A percentile compares a stretch with the other conserved stretches of the same genome.
Evolutionary conservation across 1,284 basidiomycete genomes (phyloP).

Genomic region (Xerocomus minutiporus): DNA sequence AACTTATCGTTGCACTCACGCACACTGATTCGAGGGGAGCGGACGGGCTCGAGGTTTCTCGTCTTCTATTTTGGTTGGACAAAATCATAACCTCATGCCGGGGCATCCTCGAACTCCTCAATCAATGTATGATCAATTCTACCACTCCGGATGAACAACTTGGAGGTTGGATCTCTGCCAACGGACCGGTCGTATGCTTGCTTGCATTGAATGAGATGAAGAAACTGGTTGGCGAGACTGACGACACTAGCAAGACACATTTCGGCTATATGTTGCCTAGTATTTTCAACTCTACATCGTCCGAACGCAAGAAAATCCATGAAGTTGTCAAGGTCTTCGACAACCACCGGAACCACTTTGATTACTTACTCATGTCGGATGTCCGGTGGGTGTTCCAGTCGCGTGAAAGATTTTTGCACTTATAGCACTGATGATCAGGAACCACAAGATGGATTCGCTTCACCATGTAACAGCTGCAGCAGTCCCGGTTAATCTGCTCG

Average conservation of each 20-base stretch:
- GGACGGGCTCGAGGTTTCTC: not conserved
- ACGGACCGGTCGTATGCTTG: not conserved
- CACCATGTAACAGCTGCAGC: not conserved
- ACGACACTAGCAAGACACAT: no score
- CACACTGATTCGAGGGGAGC: not conserved
- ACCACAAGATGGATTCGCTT: not conserved
- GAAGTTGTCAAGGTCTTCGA: not conserved
- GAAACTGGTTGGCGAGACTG: not conserved
- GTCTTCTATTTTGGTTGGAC: not conserved
- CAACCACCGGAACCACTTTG: not conserved
- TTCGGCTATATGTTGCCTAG: not conserved
- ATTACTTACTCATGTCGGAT: not conserved
- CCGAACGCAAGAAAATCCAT: not conserved
- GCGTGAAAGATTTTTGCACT: not conserved
- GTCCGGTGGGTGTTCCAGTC: not conserved
- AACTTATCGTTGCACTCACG: not conserved
- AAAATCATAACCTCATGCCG: not conserved
- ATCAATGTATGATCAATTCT: not conserved
- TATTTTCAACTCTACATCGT: not conserved
- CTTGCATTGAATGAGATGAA: not conserved
- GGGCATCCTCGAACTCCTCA: not conserved
- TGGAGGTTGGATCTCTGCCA: not conserved
- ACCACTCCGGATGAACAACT: not conserved
- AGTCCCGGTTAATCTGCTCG: not conserved
- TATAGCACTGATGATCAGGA: not conserved